phyloP scores from a whole-genome alignment of 768 basidiomycete species.

The Strobilomyces echinocephalus region DNA sequence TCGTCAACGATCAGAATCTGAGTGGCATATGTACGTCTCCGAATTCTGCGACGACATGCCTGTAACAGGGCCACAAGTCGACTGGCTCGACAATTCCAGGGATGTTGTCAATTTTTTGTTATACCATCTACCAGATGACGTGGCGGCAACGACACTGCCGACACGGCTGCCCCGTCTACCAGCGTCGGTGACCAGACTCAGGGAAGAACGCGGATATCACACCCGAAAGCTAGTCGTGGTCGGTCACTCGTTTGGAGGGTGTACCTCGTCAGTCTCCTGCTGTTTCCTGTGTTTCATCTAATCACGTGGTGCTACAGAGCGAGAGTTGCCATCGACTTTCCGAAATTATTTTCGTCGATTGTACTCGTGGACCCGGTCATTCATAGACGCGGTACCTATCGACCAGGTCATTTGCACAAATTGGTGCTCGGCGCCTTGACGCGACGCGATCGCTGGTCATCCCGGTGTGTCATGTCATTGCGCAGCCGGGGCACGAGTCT shows the following conservation, averaged over 20 bases:
- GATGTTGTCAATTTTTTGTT: constrained; percentile 76
- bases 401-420: not conserved
- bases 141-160: constrained; percentile 38
- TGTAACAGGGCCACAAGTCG: constrained; percentile 39
- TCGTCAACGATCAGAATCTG: constrained; percentile 57
- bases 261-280: constrained; percentile 52
- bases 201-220: constrained; percentile 45
- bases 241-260: constrained; percentile 85
- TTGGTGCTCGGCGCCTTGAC: constrained; percentile 43
- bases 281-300: not conserved
- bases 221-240: constrained; percentile 58
- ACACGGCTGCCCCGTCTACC: constrained; percentile 50
- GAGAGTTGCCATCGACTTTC: constrained; percentile 60
- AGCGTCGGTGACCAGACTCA: constrained; percentile 35
- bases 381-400: constrained; percentile 12
- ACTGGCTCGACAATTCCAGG: constrained; percentile 74
- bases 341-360: constrained; percentile 65
- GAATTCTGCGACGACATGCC: not conserved
- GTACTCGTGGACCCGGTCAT: constrained; percentile 81
- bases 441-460: constrained; percentile 61
- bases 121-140: constrained; percentile 54
- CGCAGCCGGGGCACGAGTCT: not conserved
- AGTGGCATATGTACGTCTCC: constrained; percentile 53
- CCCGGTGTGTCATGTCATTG: constrained; percentile 38
- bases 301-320: constrained; percentile 35